Evolutionary conservation across 2,329 filamentous ascomycete genomes (phyloP).

Genomic region (Calonectria pteridis): DNA sequence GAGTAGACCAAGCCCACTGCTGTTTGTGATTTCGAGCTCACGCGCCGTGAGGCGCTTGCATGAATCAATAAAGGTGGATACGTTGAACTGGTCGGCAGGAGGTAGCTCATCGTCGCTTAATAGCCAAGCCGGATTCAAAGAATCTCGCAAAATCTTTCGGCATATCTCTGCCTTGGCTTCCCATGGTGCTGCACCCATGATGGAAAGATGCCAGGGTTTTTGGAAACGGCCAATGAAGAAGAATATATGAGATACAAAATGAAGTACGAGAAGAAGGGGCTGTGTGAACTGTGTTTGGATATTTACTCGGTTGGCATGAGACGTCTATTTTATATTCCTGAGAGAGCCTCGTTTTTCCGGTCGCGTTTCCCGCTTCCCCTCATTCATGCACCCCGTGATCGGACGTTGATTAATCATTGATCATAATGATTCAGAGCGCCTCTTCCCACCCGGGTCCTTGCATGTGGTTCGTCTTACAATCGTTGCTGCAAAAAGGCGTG

Average conservation of each 20-base stretch:
- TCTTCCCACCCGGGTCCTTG: background rate
- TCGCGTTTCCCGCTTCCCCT: background rate
- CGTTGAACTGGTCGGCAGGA: background rate
- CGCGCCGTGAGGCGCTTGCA: background rate
- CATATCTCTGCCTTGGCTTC: slow-evolving; percentile 26
- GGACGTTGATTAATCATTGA: background rate
- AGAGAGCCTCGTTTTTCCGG: background rate
- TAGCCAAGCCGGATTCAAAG: slow-evolving; percentile 20
- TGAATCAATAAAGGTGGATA: slow-evolving; percentile 1
- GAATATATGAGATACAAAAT: background rate
- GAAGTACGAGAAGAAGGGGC: background rate
- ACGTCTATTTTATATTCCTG: background rate
- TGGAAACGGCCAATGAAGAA: no score
- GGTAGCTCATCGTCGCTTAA: slow-evolving; percentile 18
- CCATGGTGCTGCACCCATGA: background rate
- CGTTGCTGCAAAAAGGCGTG: background rate
- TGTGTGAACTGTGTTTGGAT: background rate
- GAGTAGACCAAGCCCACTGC: background rate
- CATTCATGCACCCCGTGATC: background rate
- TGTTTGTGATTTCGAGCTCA: slow-evolving; percentile 15
- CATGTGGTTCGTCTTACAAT: background rate
- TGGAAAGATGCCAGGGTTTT: background rate
- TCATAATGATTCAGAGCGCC: background rate
- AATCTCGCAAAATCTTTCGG: slow-evolving; percentile 9
- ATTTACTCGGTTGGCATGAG: background rate